Base-by-base conservation (phyloP, 192 early-diverging fungal species). In the Fimicolochytrium jonesii region DNA sequence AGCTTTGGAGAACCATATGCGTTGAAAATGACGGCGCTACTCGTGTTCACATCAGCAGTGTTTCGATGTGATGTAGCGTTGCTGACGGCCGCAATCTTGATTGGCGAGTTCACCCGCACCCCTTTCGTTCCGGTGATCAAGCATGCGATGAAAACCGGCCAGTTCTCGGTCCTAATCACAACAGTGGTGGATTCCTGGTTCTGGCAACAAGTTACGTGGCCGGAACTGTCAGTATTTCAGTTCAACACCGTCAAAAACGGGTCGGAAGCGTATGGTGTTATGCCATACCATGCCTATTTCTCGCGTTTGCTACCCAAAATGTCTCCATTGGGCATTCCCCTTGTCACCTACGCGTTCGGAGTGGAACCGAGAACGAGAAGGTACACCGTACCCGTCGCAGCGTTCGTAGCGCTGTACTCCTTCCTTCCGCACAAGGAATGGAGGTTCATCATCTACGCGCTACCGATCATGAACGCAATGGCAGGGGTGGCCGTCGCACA, bases 361-460 rank as follows among this genome's bases (percentile, higher is more conserved):
- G 33, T 44, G 0, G 82, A 87, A 59, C 50, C 5, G 2, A 74
- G 84, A 23, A 70, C 74, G 5, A 64, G 79, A 15, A 72, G 73
- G 11, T 68, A 88, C 7, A 66, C 89, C 3, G 31, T 72, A 10
- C 87, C 90, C 0, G 74, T 73, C 2, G 7, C 78, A 3, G 66
- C 75, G 0, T 91, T 85, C 57, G 76, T 93, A 10, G 46, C 59
- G 2, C 28, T 83, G 3, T 91, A 91, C 50, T 94, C 92, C 17
- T 74, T 82, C 26, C 76, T 92, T 34, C 80, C 81, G 11, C 95
- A 98, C 72, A 98, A 98, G 69, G 95, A 98, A 64, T 94, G 92
- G 91, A 77, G 95, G 13, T 98, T 98, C 67, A 81, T 98, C 0
- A 68, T 95, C 2, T 92, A 94, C 25, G 78, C 82, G 13, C 76